Base-by-base conservation (phyloP, 306 rosid species). In the Fragaria ananassa region DNA sequence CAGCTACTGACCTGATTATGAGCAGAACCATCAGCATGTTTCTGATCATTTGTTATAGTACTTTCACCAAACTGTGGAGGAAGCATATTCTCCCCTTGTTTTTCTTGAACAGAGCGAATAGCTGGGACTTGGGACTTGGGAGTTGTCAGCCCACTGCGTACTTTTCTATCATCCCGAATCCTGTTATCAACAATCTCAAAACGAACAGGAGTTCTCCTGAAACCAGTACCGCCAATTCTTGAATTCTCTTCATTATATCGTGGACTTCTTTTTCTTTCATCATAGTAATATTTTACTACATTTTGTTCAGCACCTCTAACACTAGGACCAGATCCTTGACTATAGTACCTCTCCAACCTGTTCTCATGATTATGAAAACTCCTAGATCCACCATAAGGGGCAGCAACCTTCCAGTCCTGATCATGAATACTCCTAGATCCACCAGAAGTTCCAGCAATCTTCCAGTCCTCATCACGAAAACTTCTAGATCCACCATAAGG, bases 161-260 rank as follows among this genome's bases (percentile, higher is more conserved):
- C 87, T 45, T 7, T 50, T 10, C 82, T 86, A 4, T 86, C 86
- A 6, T 87, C 97, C 75, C 88, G 76, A 78, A 91, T 77, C 81
- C 97, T 85, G 76, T 95, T 87, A 82, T 95, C 99, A 63, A 95
- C 97, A 77, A 95, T 80, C 86, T 90, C 99, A 70, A 95, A 79
- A 60, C 82, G 79, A 31, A 84, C 74, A 71, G 90, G 86, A 85
- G 64, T 86, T 84, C 80, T 88, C 56, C 62, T 73, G 0, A 17
- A 45, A 64, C 89, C 54, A 1, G 54, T 49, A 19, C 60, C 77
- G 6, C 87, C 92, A 19, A 11, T 39, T 81, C 89, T 88, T 53
- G 86, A 37, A 65, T 72, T 80, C 58, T 74, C 83, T 74, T 78
- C 78, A 12, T 74, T 70, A 84, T 82, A 90, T 70, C 63, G 86